Conservation (phyloP, 192 early-diverging fungal species). For the Haplosporangium gracile region DNA sequence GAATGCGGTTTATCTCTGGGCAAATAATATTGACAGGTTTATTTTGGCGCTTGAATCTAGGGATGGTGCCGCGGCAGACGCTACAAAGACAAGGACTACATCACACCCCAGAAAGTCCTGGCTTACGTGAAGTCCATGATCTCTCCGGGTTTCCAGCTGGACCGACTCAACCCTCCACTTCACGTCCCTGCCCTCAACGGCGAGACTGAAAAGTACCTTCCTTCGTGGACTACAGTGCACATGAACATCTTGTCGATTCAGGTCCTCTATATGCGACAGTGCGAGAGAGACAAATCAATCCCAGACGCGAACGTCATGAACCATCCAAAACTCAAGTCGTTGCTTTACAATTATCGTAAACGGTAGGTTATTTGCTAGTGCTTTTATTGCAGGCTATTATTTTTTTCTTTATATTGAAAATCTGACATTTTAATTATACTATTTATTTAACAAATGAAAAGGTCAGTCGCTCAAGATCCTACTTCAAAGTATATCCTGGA, state of each 20-base stretch:
- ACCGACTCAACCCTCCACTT: background rate
- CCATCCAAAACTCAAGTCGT: background rate
- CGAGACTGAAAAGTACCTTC: background rate
- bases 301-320: background rate
- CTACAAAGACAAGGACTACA: background rate
- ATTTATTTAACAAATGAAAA: background rate
- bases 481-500: background rate
- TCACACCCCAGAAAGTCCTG: background rate
- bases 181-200: background rate
- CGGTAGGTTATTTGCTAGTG: background rate
- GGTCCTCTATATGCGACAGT: background rate
- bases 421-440: background rate
- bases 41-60: background rate
- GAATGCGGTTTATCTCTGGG: background rate
- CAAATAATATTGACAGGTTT: background rate
- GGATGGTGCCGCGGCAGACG: conserved; percentile 5
- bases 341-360: background rate
- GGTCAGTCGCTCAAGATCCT: background rate
- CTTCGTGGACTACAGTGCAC: background rate
- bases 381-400: background rate
- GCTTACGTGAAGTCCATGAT: conserved; percentile 2
- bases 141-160: background rate
- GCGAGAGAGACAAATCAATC: background rate
- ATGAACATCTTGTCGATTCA: conserved; percentile 8
- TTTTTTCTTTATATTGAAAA: background rate